Evolutionary conservation across 163 green algal species (phyloP).

Genomic region (Chlamydomonas reinhardtii): DNA sequence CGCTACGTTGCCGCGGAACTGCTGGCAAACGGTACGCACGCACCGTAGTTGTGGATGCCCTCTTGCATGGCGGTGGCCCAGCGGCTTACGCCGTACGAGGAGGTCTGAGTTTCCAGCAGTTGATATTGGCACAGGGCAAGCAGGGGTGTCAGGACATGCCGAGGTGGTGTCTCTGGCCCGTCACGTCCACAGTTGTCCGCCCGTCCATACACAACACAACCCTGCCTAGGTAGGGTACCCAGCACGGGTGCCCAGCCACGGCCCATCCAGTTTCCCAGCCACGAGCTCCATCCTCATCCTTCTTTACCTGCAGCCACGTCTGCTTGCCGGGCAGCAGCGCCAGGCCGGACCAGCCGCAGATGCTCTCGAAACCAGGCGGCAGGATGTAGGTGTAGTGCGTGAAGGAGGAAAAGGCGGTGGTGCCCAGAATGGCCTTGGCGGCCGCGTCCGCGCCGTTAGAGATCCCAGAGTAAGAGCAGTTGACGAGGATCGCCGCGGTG

Average conservation of each 20-base stretch:
- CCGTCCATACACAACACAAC: too few species aligned
- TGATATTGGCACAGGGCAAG: too few species aligned
- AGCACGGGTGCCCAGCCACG: too few species aligned
- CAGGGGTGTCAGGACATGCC: too few species aligned
- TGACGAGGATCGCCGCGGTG: not conserved
- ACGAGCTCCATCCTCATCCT: too few species aligned
- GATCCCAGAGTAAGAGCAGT: not conserved
- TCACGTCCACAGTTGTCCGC: too few species aligned
- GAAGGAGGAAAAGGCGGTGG: not conserved
- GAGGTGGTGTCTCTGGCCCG: too few species aligned
- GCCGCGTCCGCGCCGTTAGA: not conserved
- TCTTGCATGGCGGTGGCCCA: slow-evolving; percentile 37
- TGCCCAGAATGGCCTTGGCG: not conserved
- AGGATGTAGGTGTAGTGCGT: slow-evolving; percentile 24
- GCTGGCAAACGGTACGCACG: not conserved
- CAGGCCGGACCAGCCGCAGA: slow-evolving; percentile 28
- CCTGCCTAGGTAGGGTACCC: too few species aligned
- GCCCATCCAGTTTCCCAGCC: too few species aligned
- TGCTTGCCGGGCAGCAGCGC: slow-evolving; percentile 28
- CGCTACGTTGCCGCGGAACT: too few species aligned
- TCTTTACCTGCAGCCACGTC: slow-evolving; percentile 7
- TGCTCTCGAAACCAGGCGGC: slow-evolving; percentile 1
- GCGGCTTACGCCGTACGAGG: not conserved
- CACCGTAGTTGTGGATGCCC: slow-evolving; percentile 4
- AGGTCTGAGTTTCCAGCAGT: not conserved